Evolutionary conservation across 345 rosid species (phyloP), one percentile per base, ranked within the genome.

Genomic region (Limnanthes douglasii): DNA sequence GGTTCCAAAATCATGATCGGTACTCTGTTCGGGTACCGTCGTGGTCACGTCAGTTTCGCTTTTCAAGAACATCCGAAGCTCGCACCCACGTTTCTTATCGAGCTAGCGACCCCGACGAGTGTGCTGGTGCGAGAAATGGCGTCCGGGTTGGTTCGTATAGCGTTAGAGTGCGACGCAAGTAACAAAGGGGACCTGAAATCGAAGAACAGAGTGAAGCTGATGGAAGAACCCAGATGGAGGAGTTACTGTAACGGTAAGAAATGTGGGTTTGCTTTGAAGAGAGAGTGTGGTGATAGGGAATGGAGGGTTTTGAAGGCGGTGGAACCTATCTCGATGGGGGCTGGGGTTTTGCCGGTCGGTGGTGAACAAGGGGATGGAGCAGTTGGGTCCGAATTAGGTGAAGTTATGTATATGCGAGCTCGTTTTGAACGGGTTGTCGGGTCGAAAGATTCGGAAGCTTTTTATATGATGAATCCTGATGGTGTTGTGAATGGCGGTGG

Each of bases 341-440:
- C 95, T 4, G 97, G 97, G 13, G 97, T 88, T 28, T 50, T 88
- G n/a, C 97, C 95, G 39, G 54, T 54, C 13, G 19, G 6, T 28
- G 39, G 16, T 1, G 68, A 65, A n/a, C 45, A 25, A 11, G 68
- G 56, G 37, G 39, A 40, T 16, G 66, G 41, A 39, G 64, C 41
- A 31, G 41, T 8, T 11, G 67, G 70, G 65, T 49, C 70, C 39
- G 83, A 61, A 13, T 42, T 41, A 32, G 98, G 95, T 3, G 98
- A 83, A 66, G 62, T 83, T 53, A 90, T 83, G 95, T 79, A 83
- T 46, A 77, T 90, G 94, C 74, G 97, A 68, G 90, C 97, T 27
- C 59, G 81, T 56, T 83, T 83, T 32, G 95, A 88, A 64, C 54
- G 97, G 57, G 97, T 88, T 27, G 72, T 72, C 0, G 97, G 97